A percentile compares a stretch with the other conserved stretches of the same genome.
Conservation (phyloP, 1,284 basidiomycete genomes). For the Rhodotorula sp. region DNA sequence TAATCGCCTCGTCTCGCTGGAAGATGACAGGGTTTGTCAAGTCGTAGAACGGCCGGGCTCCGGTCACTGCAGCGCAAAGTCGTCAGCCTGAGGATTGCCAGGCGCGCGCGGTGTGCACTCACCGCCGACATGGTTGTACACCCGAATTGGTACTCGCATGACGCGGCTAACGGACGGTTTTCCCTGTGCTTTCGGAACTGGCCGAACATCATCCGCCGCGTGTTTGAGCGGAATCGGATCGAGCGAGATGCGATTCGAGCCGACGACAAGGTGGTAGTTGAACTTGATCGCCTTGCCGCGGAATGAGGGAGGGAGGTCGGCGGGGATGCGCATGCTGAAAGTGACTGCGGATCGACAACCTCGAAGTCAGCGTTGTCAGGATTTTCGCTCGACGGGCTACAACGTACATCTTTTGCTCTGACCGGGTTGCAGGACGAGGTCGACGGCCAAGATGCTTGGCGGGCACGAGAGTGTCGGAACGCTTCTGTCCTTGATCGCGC, state of each 20-base stretch:
- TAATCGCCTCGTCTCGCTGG: slow-evolving; percentile 45
- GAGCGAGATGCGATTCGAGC: slow-evolving; percentile 67
- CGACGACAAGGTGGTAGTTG: slow-evolving; percentile 82
- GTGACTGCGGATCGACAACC: slow-evolving; percentile 57
- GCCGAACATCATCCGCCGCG: too few relatives aligned
- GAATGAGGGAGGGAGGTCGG: slow-evolving; percentile 83
- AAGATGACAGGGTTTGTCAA: slow-evolving; percentile 51
- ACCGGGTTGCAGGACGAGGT: slow-evolving; percentile 70
- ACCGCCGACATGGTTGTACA: slow-evolving; percentile 81
- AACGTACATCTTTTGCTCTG: slow-evolving; percentile 71
- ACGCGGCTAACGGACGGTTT: slow-evolving; percentile 64
- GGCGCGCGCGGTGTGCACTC: slow-evolving; percentile 40
- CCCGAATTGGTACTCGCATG: slow-evolving; percentile 80
- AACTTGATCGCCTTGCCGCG: slow-evolving; percentile 78
- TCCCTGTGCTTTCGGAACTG: slow-evolving; percentile 33
- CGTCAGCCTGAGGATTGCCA: neutral
- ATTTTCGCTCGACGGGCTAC: too few relatives aligned
- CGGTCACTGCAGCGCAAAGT: slow-evolving; percentile 37
- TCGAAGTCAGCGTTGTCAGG: neutral
- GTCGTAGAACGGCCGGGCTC: slow-evolving; percentile 50
- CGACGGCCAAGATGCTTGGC: slow-evolving; percentile 79
- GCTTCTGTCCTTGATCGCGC: slow-evolving; percentile 59
- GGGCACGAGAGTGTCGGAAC: slow-evolving; percentile 77
- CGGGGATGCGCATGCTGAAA: slow-evolving; percentile 71
- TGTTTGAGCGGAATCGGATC: slow-evolving; percentile 15